A percentile compares a stretch with the other conserved stretches of the same genome.
phyloP scores from a whole-genome alignment of 106 monocot genomes.

The Dendrobium nobile region DNA sequence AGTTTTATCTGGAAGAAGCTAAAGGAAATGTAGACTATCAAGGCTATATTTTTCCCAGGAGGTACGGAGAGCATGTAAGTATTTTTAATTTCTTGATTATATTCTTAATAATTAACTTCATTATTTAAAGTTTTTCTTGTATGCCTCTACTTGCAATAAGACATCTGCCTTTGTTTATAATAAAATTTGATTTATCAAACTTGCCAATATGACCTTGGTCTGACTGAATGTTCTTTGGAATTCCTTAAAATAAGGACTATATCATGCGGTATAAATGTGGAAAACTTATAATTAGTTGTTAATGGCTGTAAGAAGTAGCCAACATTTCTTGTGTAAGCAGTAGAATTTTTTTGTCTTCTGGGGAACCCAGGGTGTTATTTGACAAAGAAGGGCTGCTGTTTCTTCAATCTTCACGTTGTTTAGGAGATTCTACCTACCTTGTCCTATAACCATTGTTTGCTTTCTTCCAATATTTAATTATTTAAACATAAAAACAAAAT shows the following conservation, averaged over 20 bases:
- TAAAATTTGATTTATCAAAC: background rate
- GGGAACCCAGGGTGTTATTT: background rate
- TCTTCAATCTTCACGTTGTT: background rate
- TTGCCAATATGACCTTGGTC: background rate
- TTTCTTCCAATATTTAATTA: slow-evolving; percentile 1
- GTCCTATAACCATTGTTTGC: background rate
- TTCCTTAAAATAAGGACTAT: background rate
- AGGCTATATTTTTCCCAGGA: slow-evolving; percentile 90
- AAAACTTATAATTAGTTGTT: background rate
- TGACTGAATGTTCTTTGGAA: background rate
- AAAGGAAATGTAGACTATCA: slow-evolving; percentile 88
- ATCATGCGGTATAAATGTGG: background rate
- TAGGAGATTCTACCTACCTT: background rate
- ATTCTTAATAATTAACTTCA: background rate
- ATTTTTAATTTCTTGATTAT: background rate
- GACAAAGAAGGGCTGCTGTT: background rate
- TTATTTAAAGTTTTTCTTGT: background rate
- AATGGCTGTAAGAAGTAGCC: background rate
- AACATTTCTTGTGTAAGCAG: background rate
- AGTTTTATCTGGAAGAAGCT: slow-evolving; percentile 98
- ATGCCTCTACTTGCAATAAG: background rate
- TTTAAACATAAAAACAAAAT: too few relatives aligned
- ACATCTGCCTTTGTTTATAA: background rate
- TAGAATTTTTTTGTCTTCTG: background rate
- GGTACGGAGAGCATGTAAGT: slow-evolving; percentile 71